These are phyloP conservation scores for Nakazawaea wyomingensis DNA, from an alignment of 805 yeast species.

Conservation along the genomic window DNA sequence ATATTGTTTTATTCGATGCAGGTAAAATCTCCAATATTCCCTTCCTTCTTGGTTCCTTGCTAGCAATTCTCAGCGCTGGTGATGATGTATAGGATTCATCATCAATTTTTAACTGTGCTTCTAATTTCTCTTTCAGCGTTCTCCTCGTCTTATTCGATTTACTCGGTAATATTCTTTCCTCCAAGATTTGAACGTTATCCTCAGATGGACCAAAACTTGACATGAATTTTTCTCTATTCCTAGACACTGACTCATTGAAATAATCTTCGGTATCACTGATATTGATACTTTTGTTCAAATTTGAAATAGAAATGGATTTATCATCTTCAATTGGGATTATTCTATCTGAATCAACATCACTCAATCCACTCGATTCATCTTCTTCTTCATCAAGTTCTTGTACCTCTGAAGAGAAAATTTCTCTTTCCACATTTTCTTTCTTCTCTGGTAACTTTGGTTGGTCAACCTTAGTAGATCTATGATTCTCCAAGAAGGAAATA, in stretches of 20 bases:
- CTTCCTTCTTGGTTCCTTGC: not conserved
- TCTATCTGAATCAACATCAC: not conserved
- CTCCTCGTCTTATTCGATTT: not conserved
- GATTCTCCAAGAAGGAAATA: not conserved
- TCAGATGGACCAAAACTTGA: constrained; percentile 2
- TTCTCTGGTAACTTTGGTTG: not conserved
- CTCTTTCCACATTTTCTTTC: not conserved
- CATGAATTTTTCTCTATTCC: constrained; percentile 4
- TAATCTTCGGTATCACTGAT: constrained; percentile 2
- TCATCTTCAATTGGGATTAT: not conserved
- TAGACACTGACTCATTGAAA: not conserved
- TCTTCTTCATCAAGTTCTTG: not conserved
- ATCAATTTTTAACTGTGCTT: not conserved
- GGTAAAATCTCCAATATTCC: not conserved
- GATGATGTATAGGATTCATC: not conserved
- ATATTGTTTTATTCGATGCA: not conserved
- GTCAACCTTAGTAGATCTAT: not conserved
- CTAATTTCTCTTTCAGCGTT: not conserved
- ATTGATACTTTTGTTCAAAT: not conserved
- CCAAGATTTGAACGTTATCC: not conserved
- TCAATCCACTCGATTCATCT: not conserved
- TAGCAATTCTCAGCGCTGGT: not conserved
- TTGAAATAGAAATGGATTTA: not conserved
- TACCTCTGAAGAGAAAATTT: not conserved
- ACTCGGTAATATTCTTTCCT: not conserved